These are phyloP conservation scores for Meripilus lineatus DNA, from an alignment of 1,284 basidiomycete genomes.

Conservation along the genomic window DNA sequence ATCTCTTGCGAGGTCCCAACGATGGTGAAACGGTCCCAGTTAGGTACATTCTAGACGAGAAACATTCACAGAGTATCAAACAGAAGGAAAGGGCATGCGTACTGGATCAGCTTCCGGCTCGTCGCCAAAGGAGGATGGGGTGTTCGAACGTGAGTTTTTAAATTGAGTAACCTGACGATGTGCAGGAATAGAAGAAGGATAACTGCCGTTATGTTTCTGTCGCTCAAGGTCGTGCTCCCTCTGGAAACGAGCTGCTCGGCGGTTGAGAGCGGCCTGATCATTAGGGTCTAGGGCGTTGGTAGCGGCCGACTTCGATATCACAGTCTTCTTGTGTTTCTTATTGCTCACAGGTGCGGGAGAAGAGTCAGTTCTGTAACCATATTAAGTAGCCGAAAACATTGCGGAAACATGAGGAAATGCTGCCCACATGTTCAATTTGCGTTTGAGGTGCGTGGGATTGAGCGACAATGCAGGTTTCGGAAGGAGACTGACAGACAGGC, in stretches of 20 bases:
- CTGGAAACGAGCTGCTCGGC: constrained; percentile 72
- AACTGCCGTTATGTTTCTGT: constrained; percentile 40
- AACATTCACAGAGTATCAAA: constrained; percentile 1
- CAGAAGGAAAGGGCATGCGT: constrained; percentile 25
- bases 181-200: constrained; percentile 37
- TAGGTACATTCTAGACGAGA: constrained; percentile 76
- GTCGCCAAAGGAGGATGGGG: constrained; percentile 44
- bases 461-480: constrained; percentile 54
- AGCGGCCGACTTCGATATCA: constrained; percentile 37
- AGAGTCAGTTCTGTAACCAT: background rate
- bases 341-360: constrained; percentile 28
- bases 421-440: constrained; percentile 55
- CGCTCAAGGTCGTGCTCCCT: constrained; percentile 79
- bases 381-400: no score
- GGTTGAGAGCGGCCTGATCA: constrained; percentile 63
- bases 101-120: constrained; percentile 71
- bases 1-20: constrained; percentile 86
- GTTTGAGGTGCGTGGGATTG: constrained; percentile 50
- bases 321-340: constrained; percentile 69
- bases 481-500: constrained; percentile 44
- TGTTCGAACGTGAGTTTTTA: constrained; percentile 44
- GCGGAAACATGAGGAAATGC: no score
- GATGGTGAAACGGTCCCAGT: constrained; percentile 96
- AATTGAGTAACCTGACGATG: constrained; percentile 49
- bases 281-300: constrained; percentile 44